Conservation (phyloP, 2,329 filamentous ascomycete genomes). For the Orbilia javanica region DNA sequence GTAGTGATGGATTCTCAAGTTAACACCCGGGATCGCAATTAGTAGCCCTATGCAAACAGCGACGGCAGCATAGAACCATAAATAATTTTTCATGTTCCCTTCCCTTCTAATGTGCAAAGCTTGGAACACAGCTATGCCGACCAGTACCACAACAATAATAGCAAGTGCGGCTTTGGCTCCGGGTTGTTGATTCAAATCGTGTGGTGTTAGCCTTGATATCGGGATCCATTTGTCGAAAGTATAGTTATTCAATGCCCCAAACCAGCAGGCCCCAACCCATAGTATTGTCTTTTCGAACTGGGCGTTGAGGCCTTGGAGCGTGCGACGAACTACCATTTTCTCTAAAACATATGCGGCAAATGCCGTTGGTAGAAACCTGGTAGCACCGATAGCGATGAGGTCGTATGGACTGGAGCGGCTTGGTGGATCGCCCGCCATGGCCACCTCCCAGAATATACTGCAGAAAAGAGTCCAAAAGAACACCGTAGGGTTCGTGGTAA, state of each 20-base stretch:
- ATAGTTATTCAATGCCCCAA: conserved; percentile 92
- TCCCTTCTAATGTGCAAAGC: conserved; percentile 88
- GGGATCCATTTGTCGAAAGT: conserved; percentile 90
- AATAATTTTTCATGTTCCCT: conserved; percentile 80
- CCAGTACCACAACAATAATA: conserved; percentile 79
- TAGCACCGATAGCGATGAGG: conserved; percentile 81
- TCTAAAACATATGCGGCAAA: conserved; percentile 92
- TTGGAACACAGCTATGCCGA: conserved; percentile 78
- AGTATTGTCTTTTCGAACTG: conserved; percentile 91
- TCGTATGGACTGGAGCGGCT: conserved; percentile 75
- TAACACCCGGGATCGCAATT: conserved; percentile 87
- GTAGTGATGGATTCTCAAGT: conserved; percentile 93
- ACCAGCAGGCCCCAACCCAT: conserved; percentile 90
- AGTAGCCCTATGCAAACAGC: conserved; percentile 91
- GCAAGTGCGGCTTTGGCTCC: conserved; percentile 86
- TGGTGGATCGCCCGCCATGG: conserved; percentile 88
- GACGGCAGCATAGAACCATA: conserved; percentile 90
- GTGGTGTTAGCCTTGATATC: conserved; percentile 88
- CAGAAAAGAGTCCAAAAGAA: conserved; percentile 89
- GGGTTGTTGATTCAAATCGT: conserved; percentile 89
- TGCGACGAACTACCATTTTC: conserved; percentile 80
- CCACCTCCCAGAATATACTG: conserved; percentile 88
- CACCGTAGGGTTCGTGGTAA: conserved; percentile 80
- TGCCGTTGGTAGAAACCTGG: conserved; percentile 85
- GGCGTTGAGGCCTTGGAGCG: conserved; percentile 78